Percentiles rank a stretch among this genome's conserved stretches.
Evolutionary conservation across 371 early-diverging fungal species (phyloP).

Genomic region (Mortierella sp.): DNA sequence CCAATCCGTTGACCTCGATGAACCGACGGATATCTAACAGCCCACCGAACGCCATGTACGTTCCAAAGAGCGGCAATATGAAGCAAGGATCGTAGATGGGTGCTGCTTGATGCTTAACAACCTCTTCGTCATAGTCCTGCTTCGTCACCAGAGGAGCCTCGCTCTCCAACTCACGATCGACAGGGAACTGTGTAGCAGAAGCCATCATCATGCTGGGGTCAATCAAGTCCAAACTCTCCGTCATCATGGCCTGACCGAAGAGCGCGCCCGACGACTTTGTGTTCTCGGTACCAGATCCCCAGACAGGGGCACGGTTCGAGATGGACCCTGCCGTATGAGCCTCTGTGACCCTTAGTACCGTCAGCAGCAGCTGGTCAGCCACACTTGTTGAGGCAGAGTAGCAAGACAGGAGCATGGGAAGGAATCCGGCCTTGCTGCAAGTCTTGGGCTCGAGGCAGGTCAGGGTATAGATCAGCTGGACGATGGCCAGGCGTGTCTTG

Average conservation of each 20-base stretch:
- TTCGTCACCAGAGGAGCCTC: slow-evolving; percentile 6
- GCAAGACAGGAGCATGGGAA: slow-evolving; percentile 66
- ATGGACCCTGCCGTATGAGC: slow-evolving; percentile 63
- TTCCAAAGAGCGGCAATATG: slow-evolving; percentile 79
- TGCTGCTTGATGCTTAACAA: slow-evolving; percentile 11
- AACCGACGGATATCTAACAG: slow-evolving; percentile 70
- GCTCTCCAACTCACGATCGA: slow-evolving; percentile 55
- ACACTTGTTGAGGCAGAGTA: slow-evolving; percentile 69
- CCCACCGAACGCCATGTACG: slow-evolving; percentile 66
- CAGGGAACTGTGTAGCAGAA: slow-evolving; percentile 71
- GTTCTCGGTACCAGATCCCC: slow-evolving; percentile 70
- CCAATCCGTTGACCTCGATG: slow-evolving; percentile 81
- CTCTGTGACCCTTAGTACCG: slow-evolving; percentile 65
- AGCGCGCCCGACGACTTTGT: slow-evolving; percentile 36
- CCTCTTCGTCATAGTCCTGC: slow-evolving; percentile 27
- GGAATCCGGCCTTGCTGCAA: slow-evolving; percentile 62
- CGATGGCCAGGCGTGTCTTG: slow-evolving; percentile 63
- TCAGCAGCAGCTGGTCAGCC: slow-evolving; percentile 66
- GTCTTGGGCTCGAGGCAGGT: slow-evolving; percentile 62
- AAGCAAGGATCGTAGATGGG: slow-evolving; percentile 77
- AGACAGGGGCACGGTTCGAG: slow-evolving; percentile 64
- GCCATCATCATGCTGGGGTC: slow-evolving; percentile 77
- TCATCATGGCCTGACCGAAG: slow-evolving; percentile 59
- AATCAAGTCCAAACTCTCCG: slow-evolving; percentile 75
- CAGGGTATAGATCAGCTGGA: slow-evolving; percentile 63